Evolutionary conservation across 2,329 filamentous ascomycete species (phyloP).

Genomic region (Sclerotiophoma versabilis): DNA sequence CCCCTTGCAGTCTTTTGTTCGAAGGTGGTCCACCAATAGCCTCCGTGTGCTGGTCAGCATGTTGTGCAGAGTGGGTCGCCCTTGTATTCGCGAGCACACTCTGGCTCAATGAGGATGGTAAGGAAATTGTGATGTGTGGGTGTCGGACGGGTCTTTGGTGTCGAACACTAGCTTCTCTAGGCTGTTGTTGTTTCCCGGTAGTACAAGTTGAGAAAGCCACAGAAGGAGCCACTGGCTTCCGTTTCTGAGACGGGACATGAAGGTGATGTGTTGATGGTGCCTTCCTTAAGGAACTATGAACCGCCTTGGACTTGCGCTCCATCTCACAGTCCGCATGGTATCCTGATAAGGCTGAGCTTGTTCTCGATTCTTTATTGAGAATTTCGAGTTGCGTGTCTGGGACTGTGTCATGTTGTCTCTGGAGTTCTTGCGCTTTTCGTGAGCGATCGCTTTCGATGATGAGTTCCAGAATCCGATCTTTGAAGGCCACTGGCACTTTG

Average conservation of each 20-base stretch:
- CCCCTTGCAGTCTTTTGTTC: neutral
- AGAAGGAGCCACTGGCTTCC: neutral
- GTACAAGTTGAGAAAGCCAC: neutral
- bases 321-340: slow-evolving; percentile 8
- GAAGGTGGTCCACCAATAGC: neutral
- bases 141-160: neutral
- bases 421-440: neutral
- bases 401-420: neutral
- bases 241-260: neutral
- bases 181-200: neutral
- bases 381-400: neutral
- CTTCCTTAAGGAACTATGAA: neutral
- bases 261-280: neutral
- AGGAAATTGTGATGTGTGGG: neutral
- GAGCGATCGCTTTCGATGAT: neutral
- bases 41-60: neutral
- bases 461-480: neutral
- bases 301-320: neutral
- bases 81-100: neutral
- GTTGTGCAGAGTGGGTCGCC: neutral
- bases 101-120: neutral
- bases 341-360: slow-evolving; percentile 4
- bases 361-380: neutral
- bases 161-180: neutral
- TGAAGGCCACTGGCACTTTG: neutral